Base-by-base conservation (phyloP, 306 rosid genomes). In the Begonia loranthoides region DNA sequence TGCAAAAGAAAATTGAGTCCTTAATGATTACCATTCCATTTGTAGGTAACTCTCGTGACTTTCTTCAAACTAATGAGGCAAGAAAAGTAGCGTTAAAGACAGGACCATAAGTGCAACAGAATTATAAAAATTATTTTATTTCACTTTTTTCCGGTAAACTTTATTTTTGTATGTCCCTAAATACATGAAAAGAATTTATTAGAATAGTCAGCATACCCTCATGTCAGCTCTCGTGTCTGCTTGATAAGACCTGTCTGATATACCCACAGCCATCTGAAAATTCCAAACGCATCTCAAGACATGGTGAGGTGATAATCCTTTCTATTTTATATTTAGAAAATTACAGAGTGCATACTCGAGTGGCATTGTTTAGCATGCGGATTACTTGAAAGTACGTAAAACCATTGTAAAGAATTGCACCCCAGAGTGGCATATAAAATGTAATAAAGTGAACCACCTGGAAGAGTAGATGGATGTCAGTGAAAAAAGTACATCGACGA, bases 341-440 rank as follows among this genome's bases (percentile, higher is more conserved):
- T 43, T 7, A 41, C 7, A 13, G 51, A 75, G 53, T 49, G 71
- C 96, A 54, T 83, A 86, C 99, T 9, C 94, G 93, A 65, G 96
- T 80, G 43, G 96, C 99, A 69, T 92, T 92, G 76, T 92, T 86
- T 73, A 92, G 70, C 99, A 86, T 92, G 69, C 99, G 92, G 70
- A 86, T 92, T 54, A 86, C 96, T 78, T 86, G 99, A 55, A 76
- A 70, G 73, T 90, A 90, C 1, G 88, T 86, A 62, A 82, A 70
- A 17, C 99, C 99, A 61, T 92, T 86, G 77, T 86, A 92, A 65
- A 92, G 82, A 74, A 92, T 92, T 53, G 99, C 99, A 64, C 93
- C 88, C 99, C 99, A 92, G 40, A 92, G 94, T 56, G 96, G 99
- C 65, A 83, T 12, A 70, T 92, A 92, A 79, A 92, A 92, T 14